A percentile compares a stretch with the other conserved stretches of the same genome.
Evolutionary conservation across 1,139 yeast species (phyloP).

Genomic region (Kodamaea sp.): DNA sequence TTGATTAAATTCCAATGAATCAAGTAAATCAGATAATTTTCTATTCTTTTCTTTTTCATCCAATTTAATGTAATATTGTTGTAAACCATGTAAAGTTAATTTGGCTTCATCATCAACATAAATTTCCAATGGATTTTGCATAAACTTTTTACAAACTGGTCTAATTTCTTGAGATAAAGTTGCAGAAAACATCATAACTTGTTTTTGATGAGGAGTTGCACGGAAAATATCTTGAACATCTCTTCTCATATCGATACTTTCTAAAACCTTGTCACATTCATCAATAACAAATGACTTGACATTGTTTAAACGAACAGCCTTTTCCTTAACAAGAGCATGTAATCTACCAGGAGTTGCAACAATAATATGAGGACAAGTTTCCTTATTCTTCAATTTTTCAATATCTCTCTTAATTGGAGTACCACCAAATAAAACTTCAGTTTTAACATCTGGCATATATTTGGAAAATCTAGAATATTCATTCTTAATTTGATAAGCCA

Average conservation of each 20-base stretch:
- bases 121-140: conserved; percentile 96
- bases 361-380: conserved; percentile 92
- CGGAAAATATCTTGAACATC: conserved; percentile 98
- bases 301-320: conserved; percentile 79
- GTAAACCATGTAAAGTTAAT: conserved; percentile 95
- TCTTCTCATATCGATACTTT: conserved; percentile 91
- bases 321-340: conserved; percentile 90
- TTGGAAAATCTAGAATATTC: conserved; percentile 97
- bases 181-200: conserved; percentile 99
- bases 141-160: conserved; percentile 95
- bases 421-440: conserved; percentile 98
- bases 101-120: conserved; percentile 98
- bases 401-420: conserved; percentile 82
- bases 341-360: conserved; percentile 99
- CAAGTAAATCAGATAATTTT: conserved; percentile 87
- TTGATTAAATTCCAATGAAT: conserved; percentile 94
- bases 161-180: conserved; percentile 92
- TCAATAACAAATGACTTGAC: conserved; percentile 95
- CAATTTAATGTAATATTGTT: conserved; percentile 90
- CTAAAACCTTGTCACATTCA: conserved; percentile 98
- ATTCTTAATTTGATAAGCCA: conserved; percentile 97
- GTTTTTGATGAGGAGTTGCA: conserved; percentile 96
- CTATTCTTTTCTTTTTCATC: conserved; percentile 92
- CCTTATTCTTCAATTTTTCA: conserved; percentile 86
- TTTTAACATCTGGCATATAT: conserved; percentile 96